Percentiles rank a stretch among this genome's conserved stretches.
Conservation (phyloP, 169 alveolate species). For the Babesia bovis region DNA sequence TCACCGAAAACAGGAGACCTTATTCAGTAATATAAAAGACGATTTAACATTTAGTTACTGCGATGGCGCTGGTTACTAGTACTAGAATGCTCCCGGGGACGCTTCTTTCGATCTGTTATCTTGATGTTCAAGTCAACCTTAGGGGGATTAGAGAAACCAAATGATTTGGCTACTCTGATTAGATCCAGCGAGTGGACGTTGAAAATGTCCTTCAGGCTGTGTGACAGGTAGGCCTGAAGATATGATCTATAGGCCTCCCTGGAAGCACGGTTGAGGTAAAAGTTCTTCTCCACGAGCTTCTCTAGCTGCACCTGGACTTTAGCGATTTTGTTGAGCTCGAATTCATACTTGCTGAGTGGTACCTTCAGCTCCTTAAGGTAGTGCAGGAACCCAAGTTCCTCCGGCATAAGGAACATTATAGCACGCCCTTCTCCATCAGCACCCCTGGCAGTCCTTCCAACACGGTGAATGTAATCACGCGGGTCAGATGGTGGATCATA, state of each 20-base stretch:
- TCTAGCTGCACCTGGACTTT: constrained; percentile 95
- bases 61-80: neutral
- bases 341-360: constrained; percentile 95
- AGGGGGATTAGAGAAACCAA: constrained; percentile 95
- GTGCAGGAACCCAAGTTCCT: constrained; percentile 92
- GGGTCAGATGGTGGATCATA: constrained; percentile 99
- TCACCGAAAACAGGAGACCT: no score
- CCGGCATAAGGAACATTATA: constrained; percentile 94
- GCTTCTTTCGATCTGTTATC: constrained; percentile 67
- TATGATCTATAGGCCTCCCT: constrained; percentile 96
- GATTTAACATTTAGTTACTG: constrained; percentile 7
- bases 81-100: neutral
- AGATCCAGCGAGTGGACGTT: constrained; percentile 95
- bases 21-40: constrained; percentile 61
- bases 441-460: constrained; percentile 99
- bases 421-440: constrained; percentile 95
- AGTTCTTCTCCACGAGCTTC: constrained; percentile 95
- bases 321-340: constrained; percentile 93
- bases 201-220: constrained; percentile 93
- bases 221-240: constrained; percentile 93
- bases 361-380: constrained; percentile 90
- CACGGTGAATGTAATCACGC: constrained; percentile 98
- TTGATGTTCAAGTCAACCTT: constrained; percentile 92
- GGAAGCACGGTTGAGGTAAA: constrained; percentile 93
- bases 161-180: constrained; percentile 90